Conservation (phyloP, 352 stramenopile genomes). For the Pythium coloratum region DNA sequence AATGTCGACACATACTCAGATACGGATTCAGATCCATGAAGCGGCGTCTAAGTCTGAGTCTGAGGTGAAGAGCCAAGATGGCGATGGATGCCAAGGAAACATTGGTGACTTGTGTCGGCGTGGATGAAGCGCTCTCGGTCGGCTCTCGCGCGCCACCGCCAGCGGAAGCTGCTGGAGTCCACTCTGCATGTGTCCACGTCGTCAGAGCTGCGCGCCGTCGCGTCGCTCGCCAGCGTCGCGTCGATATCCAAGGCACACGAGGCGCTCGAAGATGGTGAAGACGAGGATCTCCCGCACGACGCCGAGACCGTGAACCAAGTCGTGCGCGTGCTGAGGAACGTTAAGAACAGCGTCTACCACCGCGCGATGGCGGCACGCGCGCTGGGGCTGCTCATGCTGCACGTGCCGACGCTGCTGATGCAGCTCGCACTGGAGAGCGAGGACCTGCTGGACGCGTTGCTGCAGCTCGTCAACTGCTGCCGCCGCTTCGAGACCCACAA, state of each 20-base stretch:
- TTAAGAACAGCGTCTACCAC: slow-evolving; percentile 69
- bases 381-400: slow-evolving; percentile 62
- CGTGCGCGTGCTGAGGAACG: slow-evolving; percentile 52
- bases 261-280: slow-evolving; percentile 7
- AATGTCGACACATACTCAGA: not conserved
- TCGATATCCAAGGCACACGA: slow-evolving; percentile 7
- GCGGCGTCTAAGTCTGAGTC: slow-evolving; percentile 7
- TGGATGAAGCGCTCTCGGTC: slow-evolving; percentile 47
- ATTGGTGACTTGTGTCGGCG: not conserved
- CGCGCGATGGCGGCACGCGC: slow-evolving; percentile 62
- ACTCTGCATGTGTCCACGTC: slow-evolving; percentile 48
- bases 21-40: slow-evolving; percentile 10
- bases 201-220: slow-evolving; percentile 36
- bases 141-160: slow-evolving; percentile 54
- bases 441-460: slow-evolving; percentile 67
- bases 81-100: not conserved
- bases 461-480: slow-evolving; percentile 71
- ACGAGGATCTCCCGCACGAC: not conserved
- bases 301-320: slow-evolving; percentile 30
- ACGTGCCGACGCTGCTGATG: slow-evolving; percentile 33
- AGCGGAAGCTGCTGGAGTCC: slow-evolving; percentile 51
- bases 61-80: slow-evolving; percentile 1
- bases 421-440: slow-evolving; percentile 63
- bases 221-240: slow-evolving; percentile 30
- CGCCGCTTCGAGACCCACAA: slow-evolving; percentile 45